Evolutionary conservation across 2,329 filamentous ascomycete genomes (phyloP), one percentile per base, ranked within the genome.

Genomic region (Ustulina deusta): DNA sequence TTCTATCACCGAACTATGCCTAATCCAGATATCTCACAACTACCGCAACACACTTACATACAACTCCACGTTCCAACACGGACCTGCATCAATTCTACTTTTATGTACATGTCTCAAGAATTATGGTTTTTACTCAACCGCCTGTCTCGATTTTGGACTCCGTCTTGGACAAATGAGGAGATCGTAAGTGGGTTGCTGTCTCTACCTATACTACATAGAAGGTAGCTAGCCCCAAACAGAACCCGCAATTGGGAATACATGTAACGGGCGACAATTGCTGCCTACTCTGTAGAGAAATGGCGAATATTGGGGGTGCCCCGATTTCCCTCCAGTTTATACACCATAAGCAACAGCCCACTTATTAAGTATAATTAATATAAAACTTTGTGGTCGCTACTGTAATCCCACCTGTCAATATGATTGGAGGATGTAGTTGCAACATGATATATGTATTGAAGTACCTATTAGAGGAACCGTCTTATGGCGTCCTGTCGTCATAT

Each of bases 401-500:
- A 40, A n/a, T n/a, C n/a, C n/a, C n/a, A n/a, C n/a, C n/a, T n/a
- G n/a, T n/a, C n/a, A n/a, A n/a, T n/a, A n/a, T n/a, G n/a, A n/a
- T n/a, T n/a, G n/a, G n/a, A n/a, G n/a, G n/a, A n/a, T n/a, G n/a
- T n/a, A n/a, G n/a, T n/a, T n/a, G n/a, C n/a, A n/a, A n/a, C n/a
- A n/a, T n/a, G n/a, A n/a, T n/a, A n/a, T n/a, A n/a, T n/a, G n/a
- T n/a, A n/a, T n/a, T n/a, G n/a, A n/a, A n/a, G n/a, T n/a, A n/a
- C n/a, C n/a, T n/a, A n/a, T n/a, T n/a, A n/a, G n/a, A n/a, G n/a
- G n/a, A n/a, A n/a, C n/a, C n/a, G n/a, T n/a, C n/a, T n/a, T n/a
- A n/a, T n/a, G n/a, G n/a, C n/a, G 22, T 10, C 38, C 48, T 56
- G 34, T 59, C 32, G 44, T 63, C 61, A 54, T 63, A 11, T 40